These are phyloP conservation scores for Przewalskia tangutica DNA, from an alignment of 257 asterid species.

Conservation along the genomic window DNA sequence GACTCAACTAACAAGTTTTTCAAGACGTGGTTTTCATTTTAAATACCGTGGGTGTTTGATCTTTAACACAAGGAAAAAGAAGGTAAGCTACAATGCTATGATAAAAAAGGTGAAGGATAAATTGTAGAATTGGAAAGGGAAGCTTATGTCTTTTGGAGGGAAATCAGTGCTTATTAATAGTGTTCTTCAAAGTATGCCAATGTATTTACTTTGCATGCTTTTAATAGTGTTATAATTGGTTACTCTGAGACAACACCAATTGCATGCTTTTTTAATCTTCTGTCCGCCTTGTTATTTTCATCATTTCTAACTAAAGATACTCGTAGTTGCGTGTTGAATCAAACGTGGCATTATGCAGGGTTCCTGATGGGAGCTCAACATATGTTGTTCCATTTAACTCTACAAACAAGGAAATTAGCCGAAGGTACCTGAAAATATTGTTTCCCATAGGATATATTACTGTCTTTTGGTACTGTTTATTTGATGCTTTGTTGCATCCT, in stretches of 20 bases:
- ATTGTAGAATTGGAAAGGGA: no score
- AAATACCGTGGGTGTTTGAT: no score
- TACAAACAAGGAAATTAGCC: slow-evolving; percentile 34
- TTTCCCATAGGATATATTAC: background rate
- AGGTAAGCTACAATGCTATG: no score
- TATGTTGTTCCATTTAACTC: slow-evolving; percentile 41
- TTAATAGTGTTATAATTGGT: no score
- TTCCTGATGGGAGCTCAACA: slow-evolving; percentile 45
- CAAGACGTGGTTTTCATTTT: no score
- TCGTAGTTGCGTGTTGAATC: background rate
- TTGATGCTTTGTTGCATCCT: background rate
- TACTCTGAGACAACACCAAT: background rate
- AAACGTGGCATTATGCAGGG: slow-evolving; percentile 34
- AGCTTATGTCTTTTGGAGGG: no score
- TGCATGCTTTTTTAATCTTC: background rate
- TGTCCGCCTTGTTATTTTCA: background rate
- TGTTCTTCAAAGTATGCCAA: no score
- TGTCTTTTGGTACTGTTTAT: background rate
- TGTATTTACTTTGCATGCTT: no score
- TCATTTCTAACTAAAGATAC: background rate
- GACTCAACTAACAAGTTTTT: no score
- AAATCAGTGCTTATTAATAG: no score
- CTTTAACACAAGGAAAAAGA: no score
- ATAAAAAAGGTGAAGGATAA: no score
- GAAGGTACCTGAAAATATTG: slow-evolving; percentile 14